These are phyloP conservation scores for Phyllosticta citriasiana DNA, from an alignment of 2,329 filamentous ascomycete species.

Conservation along the genomic window DNA sequence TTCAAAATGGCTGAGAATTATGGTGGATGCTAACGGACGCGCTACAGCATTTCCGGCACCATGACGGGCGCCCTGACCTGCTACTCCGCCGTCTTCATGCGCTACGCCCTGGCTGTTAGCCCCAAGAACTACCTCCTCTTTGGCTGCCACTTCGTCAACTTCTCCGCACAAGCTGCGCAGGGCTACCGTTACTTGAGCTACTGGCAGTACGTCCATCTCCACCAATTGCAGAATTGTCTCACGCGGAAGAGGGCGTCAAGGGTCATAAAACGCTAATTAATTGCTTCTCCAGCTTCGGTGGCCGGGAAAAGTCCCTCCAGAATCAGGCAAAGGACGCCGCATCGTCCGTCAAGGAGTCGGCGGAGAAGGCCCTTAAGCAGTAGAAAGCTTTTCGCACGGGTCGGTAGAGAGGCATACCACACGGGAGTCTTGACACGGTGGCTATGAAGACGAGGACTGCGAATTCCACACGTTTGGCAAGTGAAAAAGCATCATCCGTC, in stretches of 20 bases:
- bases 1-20: neutral
- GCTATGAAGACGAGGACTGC: neutral
- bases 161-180: conserved; percentile 49
- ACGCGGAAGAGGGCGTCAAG: neutral
- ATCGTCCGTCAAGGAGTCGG: conserved; percentile 12
- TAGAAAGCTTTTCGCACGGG: neutral
- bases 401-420: neutral
- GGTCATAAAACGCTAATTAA: neutral
- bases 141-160: conserved; percentile 57
- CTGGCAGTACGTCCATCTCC: conserved; percentile 35
- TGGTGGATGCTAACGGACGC: neutral
- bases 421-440: neutral
- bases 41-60: conserved; percentile 50
- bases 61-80: conserved; percentile 53
- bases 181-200: conserved; percentile 53
- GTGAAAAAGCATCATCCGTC: neutral
- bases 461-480: neutral
- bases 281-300: conserved; percentile 28
- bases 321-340: conserved; percentile 29
- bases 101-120: conserved; percentile 53
- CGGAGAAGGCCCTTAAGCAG: conserved; percentile 10
- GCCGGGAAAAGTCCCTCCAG: conserved; percentile 30
- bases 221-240: neutral
- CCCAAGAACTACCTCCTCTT: conserved; percentile 60
- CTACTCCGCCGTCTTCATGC: conserved; percentile 57